Base-by-base conservation (phyloP, 805 yeast genomes). In the Myxozyma udenii region DNA sequence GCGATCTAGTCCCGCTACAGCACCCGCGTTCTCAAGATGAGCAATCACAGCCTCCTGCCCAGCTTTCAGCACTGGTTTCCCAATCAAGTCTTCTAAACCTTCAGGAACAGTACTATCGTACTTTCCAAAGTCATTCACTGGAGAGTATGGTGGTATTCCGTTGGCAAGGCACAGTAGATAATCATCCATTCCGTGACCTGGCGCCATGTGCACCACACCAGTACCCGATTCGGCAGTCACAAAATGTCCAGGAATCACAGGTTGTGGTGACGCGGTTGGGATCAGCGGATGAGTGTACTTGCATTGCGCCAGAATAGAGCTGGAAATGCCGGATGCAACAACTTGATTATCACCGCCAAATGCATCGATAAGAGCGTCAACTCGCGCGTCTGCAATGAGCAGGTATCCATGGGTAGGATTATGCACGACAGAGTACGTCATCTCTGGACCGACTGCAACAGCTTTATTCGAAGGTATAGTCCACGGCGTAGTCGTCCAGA, bases 401-500 rank as follows among this genome's bases (percentile, higher is more conserved):
- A 86, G 52, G 28, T 68, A 60, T 6, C 79, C 85, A 12, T 67
- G 66, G 1, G 61, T 55, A 0, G 50, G 54, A 1, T 68, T 61
- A 28, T 65, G 61, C 3, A 80, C 66, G 11, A 85, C 58, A 0
- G 81, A 78, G 65, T 93, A 93, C 0, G 67, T 64, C 49, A 86
- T 70, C 0, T 74, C 68, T 24, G 78, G 68, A 62, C 87, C 81
- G 38, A 85, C 75, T 41, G 93, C 83, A 39, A 93, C 80, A 0
- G 97, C 97, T 56, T 77, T 75, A 64, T 93, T 93, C 0, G 96
- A 83, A 3, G 87, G 86, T 28, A 93, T 74, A 0, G 99, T 93
- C 99, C 99, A 93, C 0, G 98, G 97, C 1, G 98, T 93, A 1
- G 96, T 90, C 0, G 99, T 93, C 99, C 99, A 93, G 50, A 93